Evolutionary conservation across 2,329 filamentous ascomycete genomes (phyloP), one percentile per base, ranked within the genome.

Genomic region (Camptophora hylomeconis): DNA sequence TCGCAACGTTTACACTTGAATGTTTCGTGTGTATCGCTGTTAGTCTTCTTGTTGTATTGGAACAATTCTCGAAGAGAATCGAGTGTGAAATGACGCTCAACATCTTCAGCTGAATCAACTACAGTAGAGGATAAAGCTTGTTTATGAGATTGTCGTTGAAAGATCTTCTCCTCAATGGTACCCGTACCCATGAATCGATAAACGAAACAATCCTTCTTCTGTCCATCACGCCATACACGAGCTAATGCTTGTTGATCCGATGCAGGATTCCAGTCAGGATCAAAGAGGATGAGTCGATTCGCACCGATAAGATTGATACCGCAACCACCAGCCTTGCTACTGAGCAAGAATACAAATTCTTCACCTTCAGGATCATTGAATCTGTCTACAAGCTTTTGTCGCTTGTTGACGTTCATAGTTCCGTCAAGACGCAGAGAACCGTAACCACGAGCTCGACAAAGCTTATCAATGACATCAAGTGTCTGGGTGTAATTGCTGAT

Each of bases 121-220:
- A 98, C 89, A 45, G 86, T 94, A 0, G 83, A 92, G 1, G 87
- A 95, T 2, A 98, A 64, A 5, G 83, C 92, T 56, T 98, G 89
- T 57, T 98, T 98, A 63, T 98, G 92, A 1, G 82, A 92, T 50
- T 98, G 89, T 7, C 92, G 78, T 55, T 98, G 89, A 60, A 98
- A 98, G 44, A 98, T 94, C 60, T 98, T 98, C 56, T 98, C 89
- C 51, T 98, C 89, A 37, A 98, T 98, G 0, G 86, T 94, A 3
- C 89, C 89, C 0, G 92, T 95, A 0, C 86, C 81, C 46, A 98
- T 98, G 59, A 98, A 98, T n/a, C 89, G 80, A 54, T 98, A 98
- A 10, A 98, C 89, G 46, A 98, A 98, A 49, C 89, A 98, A 49
- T 98, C 89, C 51, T 98, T 98, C 67, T 92, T 95, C 56, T 98